Percentiles rank a stretch among this genome's conserved stretches.
Evolutionary conservation across 2,329 filamentous ascomycete species (phyloP).

Genomic region (Aspergillus sp.): DNA sequence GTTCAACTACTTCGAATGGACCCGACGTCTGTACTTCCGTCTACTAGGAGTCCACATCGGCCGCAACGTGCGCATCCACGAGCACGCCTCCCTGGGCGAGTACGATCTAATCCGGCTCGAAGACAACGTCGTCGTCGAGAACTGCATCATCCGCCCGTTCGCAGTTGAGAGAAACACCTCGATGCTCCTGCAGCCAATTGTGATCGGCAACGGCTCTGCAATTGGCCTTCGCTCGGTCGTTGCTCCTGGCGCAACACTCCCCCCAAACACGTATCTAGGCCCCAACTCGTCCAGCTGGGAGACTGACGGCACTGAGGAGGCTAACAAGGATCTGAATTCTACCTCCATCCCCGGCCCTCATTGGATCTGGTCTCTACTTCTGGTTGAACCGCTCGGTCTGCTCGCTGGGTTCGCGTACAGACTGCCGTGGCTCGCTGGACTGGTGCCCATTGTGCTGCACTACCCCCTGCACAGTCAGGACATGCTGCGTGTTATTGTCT

Average conservation of each 20-base stretch:
- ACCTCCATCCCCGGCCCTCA: background rate
- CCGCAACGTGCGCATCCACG: conserved; percentile 49
- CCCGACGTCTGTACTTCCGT: conserved; percentile 49
- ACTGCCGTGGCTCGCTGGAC: conserved; percentile 2
- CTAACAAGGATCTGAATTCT: background rate
- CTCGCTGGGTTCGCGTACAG: background rate
- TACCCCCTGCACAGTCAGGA: background rate
- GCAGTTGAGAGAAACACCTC: conserved; percentile 57
- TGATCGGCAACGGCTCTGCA: conserved; percentile 49
- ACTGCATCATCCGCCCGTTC: conserved; percentile 54
- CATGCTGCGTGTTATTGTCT: conserved; percentile 3
- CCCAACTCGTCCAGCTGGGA: conserved; percentile 61
- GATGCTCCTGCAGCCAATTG: conserved; percentile 57
- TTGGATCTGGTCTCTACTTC: background rate
- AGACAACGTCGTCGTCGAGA: conserved; percentile 50
- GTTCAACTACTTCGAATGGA: conserved; percentile 27
- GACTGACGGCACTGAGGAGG: background rate
- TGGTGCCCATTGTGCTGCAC: conserved; percentile 1
- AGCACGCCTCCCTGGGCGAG: conserved; percentile 50
- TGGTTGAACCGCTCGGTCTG: background rate
- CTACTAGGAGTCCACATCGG: conserved; percentile 57
- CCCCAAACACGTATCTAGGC: conserved; percentile 54
- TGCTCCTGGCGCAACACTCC: conserved; percentile 51
- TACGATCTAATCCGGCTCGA: conserved; percentile 58
- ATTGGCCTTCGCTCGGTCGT: conserved; percentile 53